A percentile compares a stretch with the other conserved stretches of the same genome.
phyloP scores from a whole-genome alignment of 2,329 filamentous ascomycete genomes.

The Penicillium sp. region DNA sequence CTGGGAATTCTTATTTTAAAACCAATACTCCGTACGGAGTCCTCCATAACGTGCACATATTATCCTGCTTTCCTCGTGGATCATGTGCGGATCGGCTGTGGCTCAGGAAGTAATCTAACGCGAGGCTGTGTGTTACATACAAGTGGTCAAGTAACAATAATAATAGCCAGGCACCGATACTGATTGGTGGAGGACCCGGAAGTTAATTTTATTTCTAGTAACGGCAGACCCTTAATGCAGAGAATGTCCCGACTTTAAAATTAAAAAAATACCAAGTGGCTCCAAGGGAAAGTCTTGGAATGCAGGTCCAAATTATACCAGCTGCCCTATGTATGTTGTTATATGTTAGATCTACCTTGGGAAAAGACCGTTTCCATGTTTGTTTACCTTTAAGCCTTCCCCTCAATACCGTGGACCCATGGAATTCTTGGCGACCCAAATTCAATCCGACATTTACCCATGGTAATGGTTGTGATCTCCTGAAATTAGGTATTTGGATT shows the following conservation, averaged over 20 bases:
- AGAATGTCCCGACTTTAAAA: background rate
- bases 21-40: too few species aligned
- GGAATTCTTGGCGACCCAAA: background rate
- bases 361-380: background rate
- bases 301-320: too few species aligned
- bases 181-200: background rate
- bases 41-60: background rate
- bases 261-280: background rate
- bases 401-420: background rate
- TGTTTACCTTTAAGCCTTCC: slow-evolving; percentile 2
- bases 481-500: too few species aligned
- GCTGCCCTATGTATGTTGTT: too few species aligned
- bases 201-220: background rate
- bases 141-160: background rate
- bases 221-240: background rate
- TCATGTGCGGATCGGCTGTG: slow-evolving; percentile 2
- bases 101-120: background rate
- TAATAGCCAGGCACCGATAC: background rate
- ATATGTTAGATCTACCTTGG: too few species aligned
- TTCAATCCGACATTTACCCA: background rate
- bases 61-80: background rate
- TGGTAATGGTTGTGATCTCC: too few species aligned
- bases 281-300: background rate
- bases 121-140: background rate
- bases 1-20: too few species aligned